Evolutionary conservation across 345 rosid species (phyloP).

Genomic region (Salix udensis): DNA sequence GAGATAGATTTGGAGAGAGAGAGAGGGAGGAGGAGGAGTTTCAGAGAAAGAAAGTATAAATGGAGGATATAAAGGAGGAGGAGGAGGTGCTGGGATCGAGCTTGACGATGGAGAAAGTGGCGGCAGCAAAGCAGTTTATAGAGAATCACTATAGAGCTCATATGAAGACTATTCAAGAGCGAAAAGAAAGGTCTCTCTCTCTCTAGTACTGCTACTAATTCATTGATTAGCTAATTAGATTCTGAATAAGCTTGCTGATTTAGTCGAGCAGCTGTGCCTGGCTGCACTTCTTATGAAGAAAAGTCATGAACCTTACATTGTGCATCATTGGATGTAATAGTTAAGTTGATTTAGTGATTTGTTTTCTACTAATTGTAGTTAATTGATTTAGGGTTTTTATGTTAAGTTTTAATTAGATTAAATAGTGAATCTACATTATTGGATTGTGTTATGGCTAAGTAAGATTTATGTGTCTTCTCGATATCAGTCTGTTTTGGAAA

Average conservation of each 20-base stretch:
- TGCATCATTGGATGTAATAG: background rate
- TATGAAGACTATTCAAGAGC: slow-evolving; percentile 78
- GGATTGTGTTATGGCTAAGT: no score
- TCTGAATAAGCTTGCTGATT: background rate
- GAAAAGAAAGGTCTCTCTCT: slow-evolving; percentile 69
- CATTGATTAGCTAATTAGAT: background rate
- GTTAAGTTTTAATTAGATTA: background rate
- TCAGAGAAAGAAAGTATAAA: slow-evolving; percentile 27
- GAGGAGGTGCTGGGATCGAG: slow-evolving; percentile 77
- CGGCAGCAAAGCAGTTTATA: slow-evolving; percentile 93
- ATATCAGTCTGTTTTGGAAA: slow-evolving; percentile 12
- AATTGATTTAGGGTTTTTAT: background rate
- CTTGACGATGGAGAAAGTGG: slow-evolving; percentile 98
- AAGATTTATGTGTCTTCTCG: background rate
- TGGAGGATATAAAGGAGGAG: slow-evolving; percentile 53
- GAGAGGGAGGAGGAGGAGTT: slow-evolving; percentile 23
- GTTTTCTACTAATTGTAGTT: background rate
- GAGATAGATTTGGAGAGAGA: slow-evolving; percentile 6
- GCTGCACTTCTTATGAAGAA: background rate
- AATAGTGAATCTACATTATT: background rate
- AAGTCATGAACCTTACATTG: slow-evolving; percentile 1
- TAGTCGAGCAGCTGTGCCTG: background rate
- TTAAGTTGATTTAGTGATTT: slow-evolving; percentile 1
- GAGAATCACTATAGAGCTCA: slow-evolving; percentile 97
- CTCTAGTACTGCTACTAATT: background rate